Base-by-base conservation (phyloP, 768 basidiomycete genomes). In the Hemileccinum impolitum region DNA sequence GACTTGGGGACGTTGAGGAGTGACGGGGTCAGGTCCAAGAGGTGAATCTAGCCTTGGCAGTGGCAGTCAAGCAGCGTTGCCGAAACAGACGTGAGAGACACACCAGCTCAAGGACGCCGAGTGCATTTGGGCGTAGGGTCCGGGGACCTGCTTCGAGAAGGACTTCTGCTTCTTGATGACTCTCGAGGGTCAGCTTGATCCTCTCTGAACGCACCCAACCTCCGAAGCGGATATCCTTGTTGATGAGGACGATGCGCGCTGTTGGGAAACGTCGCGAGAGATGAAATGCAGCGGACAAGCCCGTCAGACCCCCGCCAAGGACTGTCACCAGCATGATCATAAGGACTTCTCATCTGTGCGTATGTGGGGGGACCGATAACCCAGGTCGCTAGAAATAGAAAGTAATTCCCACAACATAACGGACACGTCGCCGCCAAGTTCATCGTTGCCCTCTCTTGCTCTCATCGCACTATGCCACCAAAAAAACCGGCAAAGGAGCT, bases 101-200 rank as follows among this genome's bases (percentile, higher is more conserved):
- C 61, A 93, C 95, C 70, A 97, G 64, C 60, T 93, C 87, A 12
- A 97, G 70, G 28, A 93, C 75, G 4, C 84, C 70, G 48, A 77
- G 79, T 6, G 87, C 80, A 43, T 83, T 82, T 0, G 94, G 91
- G 32, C 94, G 70, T 26, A 99, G 71, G 14, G 90, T 94, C 35
- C 94, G 73, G 21, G 95, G 94, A 1, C 95, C 95, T 19, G 80
- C 76, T 71, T 99, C 95, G 6, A 97, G 71, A 4, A 90, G 62
- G 10, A 93, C 75, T 4, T 63, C 60, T 12, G 69, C 71, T 7
- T 62, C 64, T 35, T 64, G 55, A 23, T 23, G 23, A n/a, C n/a
- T n/a, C n/a, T n/a, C n/a, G n/a, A n/a, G n/a, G 5, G 67, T 60
- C 9, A 88, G 55, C 8, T 69, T 55, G 18, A 85, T 73, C 15